Percentiles rank a stretch among this genome's conserved stretches.
phyloP scores from a whole-genome alignment of 177 flowering plant species.

The Vitis hybrid region DNA sequence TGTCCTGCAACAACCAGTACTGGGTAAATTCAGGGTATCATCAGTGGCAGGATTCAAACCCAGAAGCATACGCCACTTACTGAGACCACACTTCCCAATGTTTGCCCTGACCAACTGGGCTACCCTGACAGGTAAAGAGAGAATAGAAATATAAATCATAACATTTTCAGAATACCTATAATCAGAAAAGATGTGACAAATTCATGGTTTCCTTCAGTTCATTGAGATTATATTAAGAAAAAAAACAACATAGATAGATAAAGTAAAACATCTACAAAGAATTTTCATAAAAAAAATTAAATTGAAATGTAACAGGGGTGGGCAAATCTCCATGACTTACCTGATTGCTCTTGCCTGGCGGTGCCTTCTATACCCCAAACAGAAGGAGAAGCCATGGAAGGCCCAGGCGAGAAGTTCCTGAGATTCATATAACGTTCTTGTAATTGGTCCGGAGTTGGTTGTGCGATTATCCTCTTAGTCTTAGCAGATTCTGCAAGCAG shows the following conservation, averaged over 20 bases:
- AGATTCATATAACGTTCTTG: constrained; percentile 3
- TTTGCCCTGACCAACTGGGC: too few species aligned
- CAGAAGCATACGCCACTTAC: too few species aligned
- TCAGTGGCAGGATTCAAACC: too few species aligned
- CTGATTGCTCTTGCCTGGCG: constrained; percentile 6
- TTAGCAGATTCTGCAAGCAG: background rate
- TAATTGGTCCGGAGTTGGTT: background rate
- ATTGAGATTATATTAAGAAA: too few species aligned
- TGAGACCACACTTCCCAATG: too few species aligned
- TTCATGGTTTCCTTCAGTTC: too few species aligned
- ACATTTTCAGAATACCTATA: too few species aligned
- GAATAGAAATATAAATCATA: too few species aligned
- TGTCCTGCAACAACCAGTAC: too few species aligned
- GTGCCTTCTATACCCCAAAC: background rate
- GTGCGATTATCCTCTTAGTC: background rate
- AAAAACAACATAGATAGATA: background rate
- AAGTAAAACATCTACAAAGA: background rate
- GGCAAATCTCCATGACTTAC: constrained; percentile 7
- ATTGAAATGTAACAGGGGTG: background rate
- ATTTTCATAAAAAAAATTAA: background rate
- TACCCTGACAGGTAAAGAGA: too few species aligned
- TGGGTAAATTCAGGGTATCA: too few species aligned
- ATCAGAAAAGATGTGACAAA: too few species aligned
- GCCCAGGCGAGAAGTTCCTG: background rate
- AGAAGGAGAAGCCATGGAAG: constrained; percentile 8